Percentiles rank a stretch among this genome's conserved stretches.
These are phyloP conservation scores for Helianthus tuberosus DNA, from an alignment of 129 eudicot genomes.

Conservation along the genomic window DNA sequence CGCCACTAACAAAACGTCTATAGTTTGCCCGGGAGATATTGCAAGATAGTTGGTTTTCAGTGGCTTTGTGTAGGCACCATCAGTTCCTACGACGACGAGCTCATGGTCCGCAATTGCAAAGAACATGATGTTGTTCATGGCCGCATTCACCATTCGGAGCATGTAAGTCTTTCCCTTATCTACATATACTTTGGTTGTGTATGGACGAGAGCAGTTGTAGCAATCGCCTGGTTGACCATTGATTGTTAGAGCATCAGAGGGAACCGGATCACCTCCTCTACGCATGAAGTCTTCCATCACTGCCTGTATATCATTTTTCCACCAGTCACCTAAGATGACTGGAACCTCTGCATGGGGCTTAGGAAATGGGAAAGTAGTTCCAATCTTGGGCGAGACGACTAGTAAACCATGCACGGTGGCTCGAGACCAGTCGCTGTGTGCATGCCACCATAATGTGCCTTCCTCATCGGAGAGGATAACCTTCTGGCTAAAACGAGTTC, in stretches of 20 bases:
- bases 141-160: constrained; percentile 67
- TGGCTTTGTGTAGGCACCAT: constrained; percentile 65
- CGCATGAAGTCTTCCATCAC: constrained; percentile 43
- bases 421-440: constrained; percentile 65
- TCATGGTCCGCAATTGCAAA: constrained; percentile 44
- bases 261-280: constrained; percentile 47
- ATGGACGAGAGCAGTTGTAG: constrained; percentile 45
- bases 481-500: constrained; percentile 43
- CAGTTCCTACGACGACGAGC: constrained; percentile 58
- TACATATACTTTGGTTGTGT: constrained; percentile 47
- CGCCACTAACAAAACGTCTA: constrained; percentile 55
- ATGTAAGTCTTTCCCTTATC: constrained; percentile 64
- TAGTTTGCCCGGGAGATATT: constrained; percentile 70
- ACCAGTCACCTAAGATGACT: constrained; percentile 62
- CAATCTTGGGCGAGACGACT: constrained; percentile 38
- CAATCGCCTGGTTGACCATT: constrained; percentile 67
- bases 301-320: constrained; percentile 44
- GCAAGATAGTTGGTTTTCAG: constrained; percentile 38
- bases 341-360: constrained; percentile 53
- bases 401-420: constrained; percentile 58
- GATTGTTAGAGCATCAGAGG: constrained; percentile 55
- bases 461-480: constrained; percentile 45
- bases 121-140: constrained; percentile 62
- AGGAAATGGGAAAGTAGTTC: constrained; percentile 49
- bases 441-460: constrained; percentile 73